Base-by-base conservation (phyloP, 2,329 filamentous ascomycete genomes). In the Penicillium fuscoglaucum region DNA sequence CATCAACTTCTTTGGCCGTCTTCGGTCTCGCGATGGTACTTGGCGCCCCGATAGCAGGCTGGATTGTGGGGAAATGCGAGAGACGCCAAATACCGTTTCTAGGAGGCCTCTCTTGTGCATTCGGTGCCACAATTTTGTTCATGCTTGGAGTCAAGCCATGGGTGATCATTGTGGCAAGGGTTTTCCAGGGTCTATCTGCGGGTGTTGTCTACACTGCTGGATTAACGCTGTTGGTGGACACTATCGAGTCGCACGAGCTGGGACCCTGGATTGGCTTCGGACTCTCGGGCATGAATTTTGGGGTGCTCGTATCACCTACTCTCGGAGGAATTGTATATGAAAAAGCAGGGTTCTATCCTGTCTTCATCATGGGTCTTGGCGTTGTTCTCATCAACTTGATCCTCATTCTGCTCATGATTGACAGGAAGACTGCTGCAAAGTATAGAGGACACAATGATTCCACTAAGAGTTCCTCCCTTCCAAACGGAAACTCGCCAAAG, bases 181-280 rank as follows among this genome's bases (percentile, higher is more conserved):
- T 53, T 19, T 43, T 57, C 21, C 49, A 57, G 19, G 55, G 55
- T 41, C 43, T 57, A 15, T 53, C 55, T 28, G 55, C 55, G 15
- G 35, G 49, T 1, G 49, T 57, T 21, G 43, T 53, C 12, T 57
- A 57, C 5, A 57, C 49, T 41, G 55, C 55, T 10, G 55, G 55
- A 10, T 31, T 57, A 37, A 57, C 55, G 41, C 55, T 57, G 55
- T 28, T 57, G 26, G 55, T 57, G 17, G 49, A 57, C n/a, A 47
- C 55, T 35, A 57, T 57, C 17, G 55, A 57, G 55, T 57, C 49
- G 26, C 49, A 57, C 41, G 49, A 53, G 28, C 49, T 57, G 41
- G 55, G 55, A 21, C 49, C 43, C 49, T 57, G 55, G 55, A 47
- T 57, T 47, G 49, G 55, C 21, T 57, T 57, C n/a, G 55, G 55